These are phyloP conservation scores for Paraleonurus japonicus DNA, from an alignment of 257 asterid genomes.

Conservation along the genomic window DNA sequence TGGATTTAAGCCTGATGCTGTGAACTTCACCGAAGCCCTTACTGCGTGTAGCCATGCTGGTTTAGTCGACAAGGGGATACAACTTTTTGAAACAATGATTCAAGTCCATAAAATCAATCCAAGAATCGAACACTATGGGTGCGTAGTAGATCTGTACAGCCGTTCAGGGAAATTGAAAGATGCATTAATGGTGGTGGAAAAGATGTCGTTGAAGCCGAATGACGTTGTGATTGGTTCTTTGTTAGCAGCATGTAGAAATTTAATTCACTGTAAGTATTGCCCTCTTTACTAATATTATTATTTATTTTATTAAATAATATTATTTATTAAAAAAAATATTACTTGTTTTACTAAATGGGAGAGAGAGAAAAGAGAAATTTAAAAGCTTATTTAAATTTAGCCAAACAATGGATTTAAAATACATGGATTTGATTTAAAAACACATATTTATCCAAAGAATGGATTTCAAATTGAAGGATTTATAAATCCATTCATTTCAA, in stretches of 20 bases:
- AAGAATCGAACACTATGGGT: conserved; percentile 76
- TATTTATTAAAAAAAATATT: no score
- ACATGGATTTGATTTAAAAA: no score
- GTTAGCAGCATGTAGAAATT: conserved; percentile 59
- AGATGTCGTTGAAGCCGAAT: conserved; percentile 72
- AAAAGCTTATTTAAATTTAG: no score
- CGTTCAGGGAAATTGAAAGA: conserved; percentile 73
- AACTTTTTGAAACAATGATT: conserved; percentile 49
- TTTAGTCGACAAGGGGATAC: conserved; percentile 48
- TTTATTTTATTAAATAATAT: no score
- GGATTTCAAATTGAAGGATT: no score
- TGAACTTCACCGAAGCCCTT: conserved; percentile 79
- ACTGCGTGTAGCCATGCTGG: conserved; percentile 89
- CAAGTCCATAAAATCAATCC: conserved; percentile 46
- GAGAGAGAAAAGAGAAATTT: no score
- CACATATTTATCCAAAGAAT: no score
- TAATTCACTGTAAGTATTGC: no score
- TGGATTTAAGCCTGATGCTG: conserved; percentile 60
- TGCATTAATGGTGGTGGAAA: conserved; percentile 46
- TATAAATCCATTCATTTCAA: no score
- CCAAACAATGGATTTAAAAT: no score
- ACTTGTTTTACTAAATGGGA: no score
- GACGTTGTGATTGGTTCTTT: conserved; percentile 67
- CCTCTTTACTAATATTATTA: no score
- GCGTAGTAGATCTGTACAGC: conserved; percentile 67